phyloP scores from a whole-genome alignment of 176 grass and related monocot species.

The Hordeum marinum region DNA sequence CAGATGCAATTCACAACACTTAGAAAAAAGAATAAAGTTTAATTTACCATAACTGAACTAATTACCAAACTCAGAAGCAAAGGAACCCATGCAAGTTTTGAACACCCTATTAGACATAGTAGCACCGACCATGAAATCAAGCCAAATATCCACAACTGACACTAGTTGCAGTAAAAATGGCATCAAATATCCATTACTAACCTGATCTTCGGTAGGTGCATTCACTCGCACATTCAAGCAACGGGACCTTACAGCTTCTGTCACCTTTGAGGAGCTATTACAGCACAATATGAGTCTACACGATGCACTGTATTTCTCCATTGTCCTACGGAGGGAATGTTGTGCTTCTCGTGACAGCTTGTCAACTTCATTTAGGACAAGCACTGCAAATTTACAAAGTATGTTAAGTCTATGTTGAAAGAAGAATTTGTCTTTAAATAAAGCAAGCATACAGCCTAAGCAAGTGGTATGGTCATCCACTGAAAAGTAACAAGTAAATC shows the following conservation, averaged over 20 bases:
- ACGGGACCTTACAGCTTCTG: slow-evolving; percentile 86
- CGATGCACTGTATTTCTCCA: slow-evolving; percentile 96
- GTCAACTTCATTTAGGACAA: slow-evolving; percentile 95
- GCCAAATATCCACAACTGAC: neutral
- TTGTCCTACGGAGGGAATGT: slow-evolving; percentile 92
- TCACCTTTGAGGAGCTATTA: slow-evolving; percentile 98
- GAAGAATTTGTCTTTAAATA: neutral
- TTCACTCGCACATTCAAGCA: slow-evolving; percentile 88
- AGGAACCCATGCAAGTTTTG: neutral
- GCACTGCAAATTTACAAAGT: slow-evolving; percentile 43
- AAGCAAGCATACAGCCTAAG: neutral
- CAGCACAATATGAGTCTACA: slow-evolving; percentile 92
- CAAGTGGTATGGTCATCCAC: neutral
- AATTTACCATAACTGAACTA: neutral
- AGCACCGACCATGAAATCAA: neutral
- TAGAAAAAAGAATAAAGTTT: neutral
- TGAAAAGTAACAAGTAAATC: neutral
- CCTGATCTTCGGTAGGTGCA: slow-evolving; percentile 84
- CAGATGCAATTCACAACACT: neutral
- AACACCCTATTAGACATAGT: neutral
- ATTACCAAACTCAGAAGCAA: neutral
- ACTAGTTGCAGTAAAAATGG: neutral
- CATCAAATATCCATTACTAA: slow-evolving; percentile 27
- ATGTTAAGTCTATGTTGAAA: neutral
- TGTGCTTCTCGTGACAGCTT: slow-evolving; percentile 96